Conservation (phyloP, 2,329 filamentous ascomycete genomes). For the Karstenula rhodostoma region DNA sequence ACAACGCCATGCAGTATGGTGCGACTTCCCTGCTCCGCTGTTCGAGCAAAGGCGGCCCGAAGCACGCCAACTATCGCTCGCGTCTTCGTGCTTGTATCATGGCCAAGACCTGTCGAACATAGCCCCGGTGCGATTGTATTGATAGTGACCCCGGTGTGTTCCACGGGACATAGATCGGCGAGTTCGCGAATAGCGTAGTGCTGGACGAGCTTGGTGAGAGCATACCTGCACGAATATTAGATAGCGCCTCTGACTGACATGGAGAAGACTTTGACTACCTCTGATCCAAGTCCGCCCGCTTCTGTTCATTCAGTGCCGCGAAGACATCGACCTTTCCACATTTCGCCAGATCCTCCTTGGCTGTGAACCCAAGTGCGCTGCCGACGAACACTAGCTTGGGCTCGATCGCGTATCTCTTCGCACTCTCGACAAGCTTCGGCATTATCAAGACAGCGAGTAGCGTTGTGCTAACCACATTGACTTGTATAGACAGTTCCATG, state of each 20-base stretch:
- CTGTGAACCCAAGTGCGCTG: conserved; percentile 19
- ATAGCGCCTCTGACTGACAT: background rate
- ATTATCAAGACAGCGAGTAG: conserved; percentile 38
- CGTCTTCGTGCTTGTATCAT: conserved; percentile 12
- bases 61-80: conserved; percentile 20
- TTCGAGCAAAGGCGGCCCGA: conserved; percentile 36
- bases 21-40: conserved; percentile 50
- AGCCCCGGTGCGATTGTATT: conserved; percentile 41
- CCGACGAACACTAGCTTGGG: conserved; percentile 30
- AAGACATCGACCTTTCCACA: conserved; percentile 10
- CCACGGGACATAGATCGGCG: conserved; percentile 17
- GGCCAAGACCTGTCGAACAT: conserved; percentile 26
- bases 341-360: conserved; percentile 19
- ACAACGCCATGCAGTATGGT: conserved; percentile 49
- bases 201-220: conserved; percentile 20
- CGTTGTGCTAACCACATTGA: conserved; percentile 47
- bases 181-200: conserved; percentile 18
- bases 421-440: conserved; percentile 24
- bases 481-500: conserved; percentile 36
- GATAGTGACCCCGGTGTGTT: conserved; percentile 35
- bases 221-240: conserved; percentile 12
- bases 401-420: conserved; percentile 9
- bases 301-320: conserved; percentile 11
- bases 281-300: conserved; percentile 10
- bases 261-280: conserved; percentile 1